A percentile compares a stretch with the other conserved stretches of the same genome.
phyloP scores from a whole-genome alignment of 225 moss, liverwort and hornwort genomes.

The Antitrichia curtipendula region DNA sequence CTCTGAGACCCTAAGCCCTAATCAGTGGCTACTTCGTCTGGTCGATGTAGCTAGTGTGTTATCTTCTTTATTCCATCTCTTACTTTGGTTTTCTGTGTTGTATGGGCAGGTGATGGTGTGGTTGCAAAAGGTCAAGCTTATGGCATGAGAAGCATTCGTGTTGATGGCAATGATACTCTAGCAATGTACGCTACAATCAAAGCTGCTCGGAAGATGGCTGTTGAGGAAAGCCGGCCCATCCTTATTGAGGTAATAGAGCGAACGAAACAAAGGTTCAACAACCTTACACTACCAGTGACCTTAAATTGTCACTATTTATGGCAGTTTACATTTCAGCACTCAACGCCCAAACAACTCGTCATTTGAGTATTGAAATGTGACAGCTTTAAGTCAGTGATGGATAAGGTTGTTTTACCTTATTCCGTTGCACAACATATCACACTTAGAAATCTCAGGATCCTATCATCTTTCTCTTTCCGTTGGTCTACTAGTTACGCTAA shows the following conservation, averaged over 20 bases:
- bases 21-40: neutral
- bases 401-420: neutral
- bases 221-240: slow-evolving; percentile 70
- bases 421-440: neutral
- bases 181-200: slow-evolving; percentile 73
- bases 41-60: neutral
- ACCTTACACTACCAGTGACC: neutral
- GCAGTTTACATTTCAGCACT: neutral
- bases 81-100: neutral
- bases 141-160: slow-evolving; percentile 83
- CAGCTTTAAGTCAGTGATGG: neutral
- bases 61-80: neutral
- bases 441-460: neutral
- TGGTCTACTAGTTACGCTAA: neutral
- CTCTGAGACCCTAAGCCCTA: neutral
- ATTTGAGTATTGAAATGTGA: neutral
- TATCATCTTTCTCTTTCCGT: neutral
- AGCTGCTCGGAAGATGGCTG: slow-evolving; percentile 77
- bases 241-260: slow-evolving; percentile 63
- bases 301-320: neutral
- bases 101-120: slow-evolving; percentile 73
- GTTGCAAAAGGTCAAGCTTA: slow-evolving; percentile 82
- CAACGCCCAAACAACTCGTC: neutral
- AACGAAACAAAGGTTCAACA: neutral
- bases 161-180: slow-evolving; percentile 89